Conservation (phyloP, 2,329 filamentous ascomycete genomes). For the Colletotrichum godetiae region DNA sequence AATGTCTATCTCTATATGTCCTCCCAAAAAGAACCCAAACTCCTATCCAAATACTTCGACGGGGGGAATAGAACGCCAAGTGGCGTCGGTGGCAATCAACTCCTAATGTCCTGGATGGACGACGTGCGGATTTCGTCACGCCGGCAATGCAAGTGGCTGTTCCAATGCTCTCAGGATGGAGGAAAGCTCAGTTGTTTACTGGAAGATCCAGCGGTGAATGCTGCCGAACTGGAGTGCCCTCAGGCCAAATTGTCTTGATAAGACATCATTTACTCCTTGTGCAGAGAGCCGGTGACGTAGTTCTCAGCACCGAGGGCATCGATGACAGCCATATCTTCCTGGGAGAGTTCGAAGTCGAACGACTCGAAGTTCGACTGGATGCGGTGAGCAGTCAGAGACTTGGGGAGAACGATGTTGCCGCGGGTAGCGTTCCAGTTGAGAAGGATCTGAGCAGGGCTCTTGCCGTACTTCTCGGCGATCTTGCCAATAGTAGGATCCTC, state of each 20-base stretch:
- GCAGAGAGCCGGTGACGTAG: slow-evolving; percentile 48
- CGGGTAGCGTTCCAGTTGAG: slow-evolving; percentile 69
- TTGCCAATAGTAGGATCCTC: slow-evolving; percentile 66
- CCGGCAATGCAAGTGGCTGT: slow-evolving; percentile 22
- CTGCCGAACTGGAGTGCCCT: slow-evolving; percentile 10
- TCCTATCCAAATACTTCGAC: slow-evolving; percentile 21
- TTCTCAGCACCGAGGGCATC: slow-evolving; percentile 42
- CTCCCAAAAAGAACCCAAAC: slow-evolving; percentile 17
- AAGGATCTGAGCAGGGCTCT: slow-evolving; percentile 68
- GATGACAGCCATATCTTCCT: slow-evolving; percentile 57
- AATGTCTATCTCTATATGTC: slow-evolving; percentile 13
- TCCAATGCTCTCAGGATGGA: slow-evolving; percentile 33
- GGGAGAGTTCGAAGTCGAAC: slow-evolving; percentile 69
- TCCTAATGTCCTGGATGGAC: slow-evolving; percentile 35
- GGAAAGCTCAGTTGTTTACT: slow-evolving; percentile 20
- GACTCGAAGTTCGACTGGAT: slow-evolving; percentile 74
- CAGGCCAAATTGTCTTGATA: background rate
- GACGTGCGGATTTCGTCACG: slow-evolving; percentile 24
- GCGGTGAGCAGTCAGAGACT: slow-evolving; percentile 68
- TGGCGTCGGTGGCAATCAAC: slow-evolving; percentile 25
- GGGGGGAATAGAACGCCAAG: slow-evolving; percentile 19
- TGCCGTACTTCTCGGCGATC: slow-evolving; percentile 65
- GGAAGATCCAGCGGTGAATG: slow-evolving; percentile 4
- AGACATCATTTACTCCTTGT: slow-evolving; percentile 49
- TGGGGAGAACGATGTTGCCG: slow-evolving; percentile 72